Conservation (phyloP, 352 stramenopile genomes). For the Phytopythium montanum region DNA sequence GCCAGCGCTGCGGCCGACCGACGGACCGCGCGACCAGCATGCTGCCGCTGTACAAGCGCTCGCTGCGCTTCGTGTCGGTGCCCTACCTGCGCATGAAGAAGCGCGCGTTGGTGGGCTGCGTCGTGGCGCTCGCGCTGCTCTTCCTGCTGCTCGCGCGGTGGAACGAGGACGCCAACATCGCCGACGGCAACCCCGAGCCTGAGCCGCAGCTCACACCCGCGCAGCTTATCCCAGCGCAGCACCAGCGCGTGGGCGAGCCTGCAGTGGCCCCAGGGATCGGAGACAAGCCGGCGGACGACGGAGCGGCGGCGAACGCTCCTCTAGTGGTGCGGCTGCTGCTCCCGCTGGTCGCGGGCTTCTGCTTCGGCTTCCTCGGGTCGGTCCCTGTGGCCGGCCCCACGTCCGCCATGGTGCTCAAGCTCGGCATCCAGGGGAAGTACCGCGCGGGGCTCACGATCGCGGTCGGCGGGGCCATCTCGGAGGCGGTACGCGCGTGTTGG, state of each 20-base stretch:
- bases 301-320: constrained; percentile 17
- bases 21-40: constrained; percentile 10
- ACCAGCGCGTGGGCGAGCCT: background rate
- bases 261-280: background rate
- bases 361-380: constrained; percentile 84
- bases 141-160: constrained; percentile 48
- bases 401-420: constrained; percentile 86
- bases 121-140: constrained; percentile 48
- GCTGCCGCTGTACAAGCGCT: constrained; percentile 65
- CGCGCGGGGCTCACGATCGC: constrained; percentile 73
- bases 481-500: constrained; percentile 42
- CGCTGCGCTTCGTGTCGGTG: constrained; percentile 52
- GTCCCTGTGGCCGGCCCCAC: constrained; percentile 81
- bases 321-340: constrained; percentile 60
- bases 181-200: too few species aligned
- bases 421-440: constrained; percentile 87
- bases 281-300: constrained; percentile 1
- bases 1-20: background rate
- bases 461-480: constrained; percentile 75
- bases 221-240: constrained; percentile 5
- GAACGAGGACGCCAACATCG: background rate
- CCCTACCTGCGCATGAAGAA: constrained; percentile 65
- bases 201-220: constrained; percentile 1
- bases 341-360: constrained; percentile 73
- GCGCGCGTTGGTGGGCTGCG: constrained; percentile 26